Conservation (phyloP, 2,329 filamentous ascomycete genomes). For the Passalora sequoiae region DNA sequence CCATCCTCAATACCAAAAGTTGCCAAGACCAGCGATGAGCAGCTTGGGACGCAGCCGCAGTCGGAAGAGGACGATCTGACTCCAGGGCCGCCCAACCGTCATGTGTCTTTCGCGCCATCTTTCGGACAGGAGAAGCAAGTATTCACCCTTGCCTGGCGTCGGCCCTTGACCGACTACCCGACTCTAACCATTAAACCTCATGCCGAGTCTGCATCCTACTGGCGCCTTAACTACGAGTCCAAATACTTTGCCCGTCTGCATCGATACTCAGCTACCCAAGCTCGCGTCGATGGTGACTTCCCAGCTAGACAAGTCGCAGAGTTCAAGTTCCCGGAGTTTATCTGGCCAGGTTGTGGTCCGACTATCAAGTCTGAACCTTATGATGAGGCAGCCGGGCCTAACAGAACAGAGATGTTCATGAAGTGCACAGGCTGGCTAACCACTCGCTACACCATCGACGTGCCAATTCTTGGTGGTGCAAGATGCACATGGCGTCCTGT, state of each 20-base stretch:
- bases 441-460: constrained; percentile 1
- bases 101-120: constrained; percentile 2
- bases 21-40: neutral
- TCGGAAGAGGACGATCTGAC: constrained; percentile 4
- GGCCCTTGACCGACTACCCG: constrained; percentile 5
- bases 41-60: constrained; percentile 3
- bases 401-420: constrained; percentile 2
- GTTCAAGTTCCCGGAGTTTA: constrained; percentile 6
- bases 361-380: constrained; percentile 5
- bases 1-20: neutral
- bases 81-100: neutral
- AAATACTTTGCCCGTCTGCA: constrained; percentile 1
- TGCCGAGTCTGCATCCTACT: constrained; percentile 1
- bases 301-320: constrained; percentile 6
- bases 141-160: constrained; percentile 1
- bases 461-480: neutral
- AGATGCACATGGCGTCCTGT: constrained; percentile 1
- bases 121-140: neutral
- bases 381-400: constrained; percentile 1
- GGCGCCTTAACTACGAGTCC: constrained; percentile 6
- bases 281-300: constrained; percentile 5
- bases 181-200: constrained; percentile 6
- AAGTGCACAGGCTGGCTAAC: constrained; percentile 4
- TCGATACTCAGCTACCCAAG: neutral
- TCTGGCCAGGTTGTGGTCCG: constrained; percentile 3